Conservation (phyloP, 2,329 filamentous ascomycete genomes). For the Xylaria sp. region DNA sequence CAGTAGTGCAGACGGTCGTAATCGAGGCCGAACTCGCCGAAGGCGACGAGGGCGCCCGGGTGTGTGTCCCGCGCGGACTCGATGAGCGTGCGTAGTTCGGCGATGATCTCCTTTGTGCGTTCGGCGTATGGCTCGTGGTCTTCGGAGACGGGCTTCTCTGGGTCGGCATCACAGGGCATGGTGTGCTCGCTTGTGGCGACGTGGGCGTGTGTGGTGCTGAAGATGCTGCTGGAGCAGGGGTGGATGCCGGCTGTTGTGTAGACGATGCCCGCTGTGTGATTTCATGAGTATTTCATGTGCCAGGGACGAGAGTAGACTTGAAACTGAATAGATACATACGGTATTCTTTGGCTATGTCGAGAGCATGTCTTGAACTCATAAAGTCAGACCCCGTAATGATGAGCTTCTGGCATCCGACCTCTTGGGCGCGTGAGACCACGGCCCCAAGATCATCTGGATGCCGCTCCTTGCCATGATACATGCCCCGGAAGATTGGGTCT, state of each 20-base stretch:
- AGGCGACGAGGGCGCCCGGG: constrained; percentile 59
- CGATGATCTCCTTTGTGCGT: constrained; percentile 47
- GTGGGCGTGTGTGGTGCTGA: constrained; percentile 51
- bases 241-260: constrained; percentile 93
- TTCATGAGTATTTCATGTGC: constrained; percentile 3
- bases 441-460: constrained; percentile 70
- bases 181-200: constrained; percentile 43
- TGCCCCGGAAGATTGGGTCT: constrained; percentile 81
- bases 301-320: background rate
- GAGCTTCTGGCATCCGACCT: constrained; percentile 79
- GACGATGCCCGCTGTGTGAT: constrained; percentile 58
- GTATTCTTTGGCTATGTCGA: constrained; percentile 67
- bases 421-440: constrained; percentile 71
- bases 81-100: constrained; percentile 60
- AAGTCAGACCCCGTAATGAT: constrained; percentile 92
- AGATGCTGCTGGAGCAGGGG: constrained; percentile 78
- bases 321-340: constrained; percentile 47
- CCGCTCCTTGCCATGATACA: constrained; percentile 71
- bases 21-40: constrained; percentile 94
- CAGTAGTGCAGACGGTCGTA: constrained; percentile 88
- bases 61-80: constrained; percentile 44
- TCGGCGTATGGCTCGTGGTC: constrained; percentile 42
- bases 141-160: constrained; percentile 43
- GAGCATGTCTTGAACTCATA: constrained; percentile 66
- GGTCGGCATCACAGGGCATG: constrained; percentile 50